Percentiles rank a stretch among this genome's conserved stretches.
Evolutionary conservation across 1,139 yeast species (phyloP).

Genomic region (Geotrichum aggregatum): DNA sequence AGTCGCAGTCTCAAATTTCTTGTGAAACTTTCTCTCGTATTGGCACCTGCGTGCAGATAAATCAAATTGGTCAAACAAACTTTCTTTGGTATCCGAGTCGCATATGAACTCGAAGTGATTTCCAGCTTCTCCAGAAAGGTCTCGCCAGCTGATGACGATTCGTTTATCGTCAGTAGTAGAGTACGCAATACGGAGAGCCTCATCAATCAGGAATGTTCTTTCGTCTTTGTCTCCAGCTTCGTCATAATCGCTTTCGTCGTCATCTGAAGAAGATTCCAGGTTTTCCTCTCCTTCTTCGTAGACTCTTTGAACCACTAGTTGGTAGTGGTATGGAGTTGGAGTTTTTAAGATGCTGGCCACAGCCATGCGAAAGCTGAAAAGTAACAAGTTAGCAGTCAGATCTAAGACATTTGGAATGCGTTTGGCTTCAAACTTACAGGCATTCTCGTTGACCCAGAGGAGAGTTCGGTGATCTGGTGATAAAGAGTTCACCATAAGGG

Average conservation of each 20-base stretch:
- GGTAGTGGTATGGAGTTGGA: slow-evolving; percentile 61
- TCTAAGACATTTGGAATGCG: background rate
- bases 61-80: slow-evolving; percentile 64
- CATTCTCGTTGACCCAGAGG: slow-evolving; percentile 40
- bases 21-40: slow-evolving; percentile 69
- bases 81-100: slow-evolving; percentile 54
- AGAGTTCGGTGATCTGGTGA: slow-evolving; percentile 47
- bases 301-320: slow-evolving; percentile 66
- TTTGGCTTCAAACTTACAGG: slow-evolving; percentile 38
- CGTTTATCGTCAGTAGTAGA: slow-evolving; percentile 42
- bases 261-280: slow-evolving; percentile 48
- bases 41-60: slow-evolving; percentile 61
- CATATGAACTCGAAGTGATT: slow-evolving; percentile 80
- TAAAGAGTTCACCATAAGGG: slow-evolving; percentile 78
- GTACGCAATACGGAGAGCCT: slow-evolving; percentile 52
- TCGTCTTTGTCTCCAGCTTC: slow-evolving; percentile 52
- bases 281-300: slow-evolving; percentile 62
- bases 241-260: slow-evolving; percentile 50
- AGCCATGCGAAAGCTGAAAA: slow-evolving; percentile 46
- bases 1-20: slow-evolving; percentile 34
- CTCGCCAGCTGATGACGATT: slow-evolving; percentile 70
- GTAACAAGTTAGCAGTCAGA: background rate
- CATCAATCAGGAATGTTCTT: slow-evolving; percentile 63
- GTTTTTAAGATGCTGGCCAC: slow-evolving; percentile 68
- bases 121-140: slow-evolving; percentile 79